A percentile compares a stretch with the other conserved stretches of the same genome.
Evolutionary conservation across 805 yeast genomes (phyloP).

Genomic region (Saturnispora ahearnii): DNA sequence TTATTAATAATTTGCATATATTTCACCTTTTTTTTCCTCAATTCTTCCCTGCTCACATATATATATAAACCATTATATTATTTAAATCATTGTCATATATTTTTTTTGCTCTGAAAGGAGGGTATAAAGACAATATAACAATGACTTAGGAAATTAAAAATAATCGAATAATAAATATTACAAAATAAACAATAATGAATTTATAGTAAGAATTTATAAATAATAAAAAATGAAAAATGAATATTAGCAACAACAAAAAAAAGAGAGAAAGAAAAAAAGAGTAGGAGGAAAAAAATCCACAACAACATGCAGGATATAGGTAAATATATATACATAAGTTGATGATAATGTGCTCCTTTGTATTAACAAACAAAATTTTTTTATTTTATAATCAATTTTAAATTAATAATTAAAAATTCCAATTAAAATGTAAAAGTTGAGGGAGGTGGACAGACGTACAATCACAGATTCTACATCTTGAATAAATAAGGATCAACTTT

Average conservation of each 20-base stretch:
- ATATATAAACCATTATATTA: no score
- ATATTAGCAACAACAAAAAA: no score
- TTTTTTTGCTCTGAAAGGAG: no score
- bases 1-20: neutral
- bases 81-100: no score
- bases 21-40: neutral
- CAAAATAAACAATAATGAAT: no score
- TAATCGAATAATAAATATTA: no score
- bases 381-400: neutral
- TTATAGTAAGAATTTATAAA: no score
- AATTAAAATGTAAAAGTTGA: neutral
- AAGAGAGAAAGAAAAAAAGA: no score
- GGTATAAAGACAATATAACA: no score
- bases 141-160: no score
- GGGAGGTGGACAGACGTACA: neutral
- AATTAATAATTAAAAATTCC: neutral
- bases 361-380: neutral
- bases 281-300: no score
- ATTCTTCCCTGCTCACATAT: neutral
- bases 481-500: neutral
- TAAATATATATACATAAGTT: neutral
- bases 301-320: neutral
- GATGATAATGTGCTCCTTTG: neutral
- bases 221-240: no score
- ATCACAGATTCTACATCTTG: neutral